Conservation (phyloP, 106 monocot genomes). For the Dendrobium catenatum region DNA sequence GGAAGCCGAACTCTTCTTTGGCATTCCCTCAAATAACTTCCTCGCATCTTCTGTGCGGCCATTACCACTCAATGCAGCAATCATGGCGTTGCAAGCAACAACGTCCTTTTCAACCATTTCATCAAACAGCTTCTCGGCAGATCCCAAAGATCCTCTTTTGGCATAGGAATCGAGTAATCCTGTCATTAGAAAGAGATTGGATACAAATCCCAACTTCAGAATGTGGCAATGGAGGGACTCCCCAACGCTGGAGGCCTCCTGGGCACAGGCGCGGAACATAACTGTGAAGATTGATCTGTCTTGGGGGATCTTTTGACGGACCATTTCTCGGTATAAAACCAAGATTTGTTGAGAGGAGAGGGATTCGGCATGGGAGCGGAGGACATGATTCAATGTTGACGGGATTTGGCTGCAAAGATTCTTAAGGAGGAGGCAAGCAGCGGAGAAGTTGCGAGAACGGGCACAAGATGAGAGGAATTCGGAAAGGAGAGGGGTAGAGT, state of each 20-base stretch:
- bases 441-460: constrained; percentile 2
- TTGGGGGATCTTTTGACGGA: constrained; percentile 12
- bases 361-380: constrained; percentile 13
- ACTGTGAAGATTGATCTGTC: constrained; percentile 14
- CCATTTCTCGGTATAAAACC: constrained; percentile 9
- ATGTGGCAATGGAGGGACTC: constrained; percentile 26
- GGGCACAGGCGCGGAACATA: constrained; percentile 9
- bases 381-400: constrained; percentile 8
- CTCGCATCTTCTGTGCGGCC: constrained; percentile 22
- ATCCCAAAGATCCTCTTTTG: background rate
- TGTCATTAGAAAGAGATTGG: constrained; percentile 19
- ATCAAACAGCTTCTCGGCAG: constrained; percentile 23
- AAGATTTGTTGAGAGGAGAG: constrained; percentile 7
- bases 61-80: constrained; percentile 19
- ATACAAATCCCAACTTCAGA: constrained; percentile 27
- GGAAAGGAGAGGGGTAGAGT: constrained; percentile 10
- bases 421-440: background rate
- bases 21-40: constrained; percentile 37
- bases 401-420: background rate
- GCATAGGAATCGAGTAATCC: constrained; percentile 30
- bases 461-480: constrained; percentile 13
- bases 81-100: constrained; percentile 37
- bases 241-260: background rate
- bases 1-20: constrained; percentile 26
- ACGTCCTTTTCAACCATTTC: constrained; percentile 39